Evolutionary conservation across 2,329 filamentous ascomycete genomes (phyloP).

Genomic region (Aschersonia sp.): DNA sequence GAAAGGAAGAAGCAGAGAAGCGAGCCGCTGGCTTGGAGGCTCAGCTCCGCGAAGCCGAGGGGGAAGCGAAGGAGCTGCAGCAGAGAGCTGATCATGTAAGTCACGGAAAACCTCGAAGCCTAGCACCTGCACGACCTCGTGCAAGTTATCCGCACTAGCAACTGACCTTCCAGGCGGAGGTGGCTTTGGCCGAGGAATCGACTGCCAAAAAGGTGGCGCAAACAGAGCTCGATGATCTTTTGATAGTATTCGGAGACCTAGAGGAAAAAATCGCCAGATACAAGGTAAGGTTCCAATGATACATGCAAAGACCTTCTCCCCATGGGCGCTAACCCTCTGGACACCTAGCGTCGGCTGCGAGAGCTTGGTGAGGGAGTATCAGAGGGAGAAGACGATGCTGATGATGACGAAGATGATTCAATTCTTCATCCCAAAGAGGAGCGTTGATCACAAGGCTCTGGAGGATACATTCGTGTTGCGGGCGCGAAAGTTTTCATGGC

Average conservation of each 20-base stretch:
- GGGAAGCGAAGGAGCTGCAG: conserved; percentile 8
- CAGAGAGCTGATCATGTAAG: conserved; percentile 13
- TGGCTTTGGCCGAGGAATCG: conserved; percentile 28
- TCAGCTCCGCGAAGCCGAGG: conserved; percentile 10
- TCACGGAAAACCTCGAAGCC: neutral
- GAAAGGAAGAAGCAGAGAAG: conserved; percentile 11
- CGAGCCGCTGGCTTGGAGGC: conserved; percentile 12
- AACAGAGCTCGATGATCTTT: conserved; percentile 62
- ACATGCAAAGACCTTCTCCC: neutral
- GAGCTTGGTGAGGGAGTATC: conserved; percentile 57
- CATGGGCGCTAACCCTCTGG: neutral
- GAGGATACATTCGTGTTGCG: conserved; percentile 1
- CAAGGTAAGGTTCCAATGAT: conserved; percentile 38
- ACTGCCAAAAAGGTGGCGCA: conserved; percentile 50
- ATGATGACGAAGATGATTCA: conserved; percentile 15
- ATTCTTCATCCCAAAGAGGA: neutral
- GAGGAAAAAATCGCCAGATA: conserved; percentile 65
- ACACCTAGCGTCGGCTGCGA: conserved; percentile 33
- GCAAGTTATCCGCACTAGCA: neutral
- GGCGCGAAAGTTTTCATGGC: no score
- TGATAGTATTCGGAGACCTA: conserved; percentile 68
- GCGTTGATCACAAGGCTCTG: no score
- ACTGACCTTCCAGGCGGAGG: conserved; percentile 13
- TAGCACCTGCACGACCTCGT: neutral
- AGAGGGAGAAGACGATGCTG: conserved; percentile 36